Evolutionary conservation across 208 protist genomes (phyloP).

Genomic region (Acanthamoeba sp.): DNA sequence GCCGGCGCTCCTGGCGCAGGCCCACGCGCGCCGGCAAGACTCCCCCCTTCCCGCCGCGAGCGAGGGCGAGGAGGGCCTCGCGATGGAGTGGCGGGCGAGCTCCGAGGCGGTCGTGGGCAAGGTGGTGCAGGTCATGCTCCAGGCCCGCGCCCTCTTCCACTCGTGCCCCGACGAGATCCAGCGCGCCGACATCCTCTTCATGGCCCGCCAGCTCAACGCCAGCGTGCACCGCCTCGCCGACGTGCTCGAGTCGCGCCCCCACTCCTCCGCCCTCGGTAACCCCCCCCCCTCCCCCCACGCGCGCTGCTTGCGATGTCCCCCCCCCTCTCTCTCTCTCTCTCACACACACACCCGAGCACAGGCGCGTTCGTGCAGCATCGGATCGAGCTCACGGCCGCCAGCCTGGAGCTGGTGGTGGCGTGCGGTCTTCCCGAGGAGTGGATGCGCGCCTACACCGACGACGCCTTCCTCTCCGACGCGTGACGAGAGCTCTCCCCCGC

Average conservation of each 20-base stretch:
- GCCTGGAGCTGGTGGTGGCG: conserved; percentile 7
- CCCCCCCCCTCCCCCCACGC: neutral
- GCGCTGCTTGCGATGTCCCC: neutral
- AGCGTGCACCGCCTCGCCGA: neutral
- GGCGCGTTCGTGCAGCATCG: conserved; percentile 14
- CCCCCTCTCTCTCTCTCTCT: neutral
- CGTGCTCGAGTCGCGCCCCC: neutral
- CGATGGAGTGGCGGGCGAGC: neutral
- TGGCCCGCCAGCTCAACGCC: conserved; percentile 1
- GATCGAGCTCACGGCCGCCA: neutral
- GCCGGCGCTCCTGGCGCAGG: too few species aligned
- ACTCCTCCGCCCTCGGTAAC: neutral
- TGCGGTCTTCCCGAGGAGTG: neutral
- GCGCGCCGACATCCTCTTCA: conserved; percentile 6
- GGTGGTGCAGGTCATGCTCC: conserved; percentile 5
- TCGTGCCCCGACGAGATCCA: neutral
- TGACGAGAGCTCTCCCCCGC: too few species aligned
- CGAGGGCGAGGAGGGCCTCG: neutral
- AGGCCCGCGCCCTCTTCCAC: neutral
- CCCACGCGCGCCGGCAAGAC: too few species aligned
- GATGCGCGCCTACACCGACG: conserved; percentile 11
- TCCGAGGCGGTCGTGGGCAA: neutral
- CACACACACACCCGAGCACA: neutral
- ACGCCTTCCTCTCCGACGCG: conserved; percentile 10
- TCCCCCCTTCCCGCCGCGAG: neutral